Percentiles rank a stretch among this genome's conserved stretches.
Conservation (phyloP, 768 basidiomycete species). For the Agrocybe praecox region DNA sequence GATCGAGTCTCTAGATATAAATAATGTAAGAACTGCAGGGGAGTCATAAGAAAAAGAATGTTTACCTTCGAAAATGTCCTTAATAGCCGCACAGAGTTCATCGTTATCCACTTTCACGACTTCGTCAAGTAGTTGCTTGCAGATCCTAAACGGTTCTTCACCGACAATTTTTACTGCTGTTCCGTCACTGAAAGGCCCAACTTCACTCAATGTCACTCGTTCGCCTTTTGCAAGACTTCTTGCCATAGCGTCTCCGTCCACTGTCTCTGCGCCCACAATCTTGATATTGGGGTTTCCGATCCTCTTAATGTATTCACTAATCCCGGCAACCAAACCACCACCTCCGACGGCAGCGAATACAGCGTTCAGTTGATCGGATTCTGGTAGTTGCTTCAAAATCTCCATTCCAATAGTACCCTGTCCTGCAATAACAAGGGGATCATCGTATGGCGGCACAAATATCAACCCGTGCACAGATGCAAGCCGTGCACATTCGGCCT, state of each 20-base stretch:
- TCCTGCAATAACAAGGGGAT: constrained; percentile 95
- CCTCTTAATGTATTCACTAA: constrained; percentile 89
- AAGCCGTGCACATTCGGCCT: constrained; percentile 89
- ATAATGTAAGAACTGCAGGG: not conserved
- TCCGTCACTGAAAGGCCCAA: constrained; percentile 96
- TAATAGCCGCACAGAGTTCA: constrained; percentile 97
- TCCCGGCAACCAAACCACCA: constrained; percentile 90
- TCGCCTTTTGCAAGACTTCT: constrained; percentile 80
- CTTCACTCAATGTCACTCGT: constrained; percentile 82
- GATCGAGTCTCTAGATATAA: constrained; percentile 80
- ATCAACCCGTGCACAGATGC: constrained; percentile 74
- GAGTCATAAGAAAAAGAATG: not conserved
- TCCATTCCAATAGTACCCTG: constrained; percentile 97
- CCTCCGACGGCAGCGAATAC: constrained; percentile 95
- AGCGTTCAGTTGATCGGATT: constrained; percentile 75
- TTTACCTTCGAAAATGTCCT: constrained; percentile 96
- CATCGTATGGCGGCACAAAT: constrained; percentile 97
- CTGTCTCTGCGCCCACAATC: constrained; percentile 90
- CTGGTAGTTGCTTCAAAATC: constrained; percentile 84
- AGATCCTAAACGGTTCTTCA: constrained; percentile 92
- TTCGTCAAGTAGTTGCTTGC: constrained; percentile 80
- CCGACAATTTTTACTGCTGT: constrained; percentile 97
- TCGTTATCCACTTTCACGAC: constrained; percentile 90
- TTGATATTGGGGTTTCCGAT: constrained; percentile 84
- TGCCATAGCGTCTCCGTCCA: constrained; percentile 94